A percentile compares a stretch with the other conserved stretches of the same genome.
These are phyloP conservation scores for Sphaerulina musiva DNA, from an alignment of 2,329 filamentous ascomycete species.

Conservation along the genomic window DNA sequence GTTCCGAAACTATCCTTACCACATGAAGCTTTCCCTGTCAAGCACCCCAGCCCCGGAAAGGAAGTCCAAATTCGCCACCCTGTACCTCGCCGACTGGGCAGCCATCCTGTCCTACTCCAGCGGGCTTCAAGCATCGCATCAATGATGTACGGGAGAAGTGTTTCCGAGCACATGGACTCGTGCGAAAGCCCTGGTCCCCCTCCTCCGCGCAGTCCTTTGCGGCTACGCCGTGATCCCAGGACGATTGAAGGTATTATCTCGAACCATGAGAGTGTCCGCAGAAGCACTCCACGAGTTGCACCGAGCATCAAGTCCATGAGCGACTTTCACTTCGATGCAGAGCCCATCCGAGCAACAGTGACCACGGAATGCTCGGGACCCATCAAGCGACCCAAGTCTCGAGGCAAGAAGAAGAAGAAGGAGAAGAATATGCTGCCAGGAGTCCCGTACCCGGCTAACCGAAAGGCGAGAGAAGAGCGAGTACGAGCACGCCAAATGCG, in stretches of 20 bases:
- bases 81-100: conserved; percentile 28
- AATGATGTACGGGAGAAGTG: conserved; percentile 24
- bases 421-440: conserved; percentile 12
- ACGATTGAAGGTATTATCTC: conserved; percentile 27
- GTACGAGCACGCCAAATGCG: conserved; percentile 32
- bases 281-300: conserved; percentile 25
- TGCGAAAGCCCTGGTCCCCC: conserved; percentile 29
- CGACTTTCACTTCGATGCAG: conserved; percentile 24
- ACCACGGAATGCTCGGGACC: conserved; percentile 32
- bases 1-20: conserved; percentile 24
- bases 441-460: conserved; percentile 16
- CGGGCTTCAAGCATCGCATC: conserved; percentile 30
- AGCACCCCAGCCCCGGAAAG: conserved; percentile 23
- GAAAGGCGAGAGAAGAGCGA: conserved; percentile 31
- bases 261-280: conserved; percentile 15
- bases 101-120: conserved; percentile 28
- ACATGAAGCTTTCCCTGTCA: conserved; percentile 29
- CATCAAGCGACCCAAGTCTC: conserved; percentile 29
- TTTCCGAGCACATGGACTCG: conserved; percentile 19
- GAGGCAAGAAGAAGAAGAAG: conserved; percentile 21
- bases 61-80: conserved; percentile 30
- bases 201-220: conserved; percentile 31
- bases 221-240: conserved; percentile 24
- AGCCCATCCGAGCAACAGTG: conserved; percentile 26
- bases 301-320: conserved; percentile 27